Evolutionary conservation across 805 yeast genomes (phyloP).

Genomic region (Kockiozyma suomiensis): DNA sequence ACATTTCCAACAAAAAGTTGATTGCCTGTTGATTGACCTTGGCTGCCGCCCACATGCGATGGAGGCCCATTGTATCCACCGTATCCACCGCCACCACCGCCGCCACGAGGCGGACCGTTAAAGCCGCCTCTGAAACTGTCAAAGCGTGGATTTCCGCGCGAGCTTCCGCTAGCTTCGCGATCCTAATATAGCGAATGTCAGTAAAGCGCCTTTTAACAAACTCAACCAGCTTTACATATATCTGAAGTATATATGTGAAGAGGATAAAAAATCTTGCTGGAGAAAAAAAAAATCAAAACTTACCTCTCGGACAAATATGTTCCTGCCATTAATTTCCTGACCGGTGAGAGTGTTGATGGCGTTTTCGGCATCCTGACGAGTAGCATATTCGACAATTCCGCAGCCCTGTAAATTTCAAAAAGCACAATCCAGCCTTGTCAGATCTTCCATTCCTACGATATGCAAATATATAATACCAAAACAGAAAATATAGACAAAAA

Average conservation of each 20-base stretch:
- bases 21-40: slow-evolving; percentile 28
- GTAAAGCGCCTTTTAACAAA: no score
- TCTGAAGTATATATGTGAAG: no score
- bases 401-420: slow-evolving; percentile 37
- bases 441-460: background rate
- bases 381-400: slow-evolving; percentile 75
- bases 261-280: no score
- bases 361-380: slow-evolving; percentile 61
- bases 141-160: slow-evolving; percentile 7
- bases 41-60: slow-evolving; percentile 22
- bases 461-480: no score
- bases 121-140: slow-evolving; percentile 7
- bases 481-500: background rate
- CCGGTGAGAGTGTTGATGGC: slow-evolving; percentile 76
- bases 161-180: slow-evolving; percentile 47
- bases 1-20: slow-evolving; percentile 36
- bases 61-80: slow-evolving; percentile 13
- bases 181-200: no score
- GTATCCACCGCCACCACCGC: no score
- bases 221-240: no score
- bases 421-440: slow-evolving; percentile 1
- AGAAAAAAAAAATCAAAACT: background rate
- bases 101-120: slow-evolving; percentile 14
- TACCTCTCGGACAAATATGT: slow-evolving; percentile 82
- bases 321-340: slow-evolving; percentile 67